Evolutionary conservation across 2,329 filamentous ascomycete genomes (phyloP).

Genomic region (Colletotrichum liaoningense): DNA sequence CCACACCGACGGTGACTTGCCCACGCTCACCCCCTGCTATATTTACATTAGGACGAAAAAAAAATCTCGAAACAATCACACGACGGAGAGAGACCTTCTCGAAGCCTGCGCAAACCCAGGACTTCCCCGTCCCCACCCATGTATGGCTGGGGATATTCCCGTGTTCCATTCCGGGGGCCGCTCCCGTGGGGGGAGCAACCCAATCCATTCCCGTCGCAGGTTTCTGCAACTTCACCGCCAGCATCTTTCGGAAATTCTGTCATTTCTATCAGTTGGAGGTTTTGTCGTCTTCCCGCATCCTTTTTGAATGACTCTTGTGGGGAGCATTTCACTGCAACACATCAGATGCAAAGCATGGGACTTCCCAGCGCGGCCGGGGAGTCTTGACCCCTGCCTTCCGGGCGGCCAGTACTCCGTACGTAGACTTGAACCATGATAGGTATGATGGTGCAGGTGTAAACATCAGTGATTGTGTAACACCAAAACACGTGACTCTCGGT

Average conservation of each 20-base stretch:
- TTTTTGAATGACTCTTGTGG: background rate
- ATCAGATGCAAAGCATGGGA: background rate
- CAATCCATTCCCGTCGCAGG: background rate
- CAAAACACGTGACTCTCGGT: too few species aligned
- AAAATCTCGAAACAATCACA: conserved; percentile 2
- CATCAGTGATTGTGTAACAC: too few species aligned
- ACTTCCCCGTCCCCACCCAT: background rate
- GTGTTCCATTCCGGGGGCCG: background rate
- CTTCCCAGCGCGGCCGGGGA: background rate
- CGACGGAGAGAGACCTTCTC: conserved; percentile 1
- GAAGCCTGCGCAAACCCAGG: conserved; percentile 3
- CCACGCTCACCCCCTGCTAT: background rate
- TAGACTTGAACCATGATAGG: background rate
- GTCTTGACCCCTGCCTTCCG: background rate
- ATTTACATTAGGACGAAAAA: background rate
- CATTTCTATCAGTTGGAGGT: conserved; percentile 6
- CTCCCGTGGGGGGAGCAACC: background rate
- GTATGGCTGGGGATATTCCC: background rate
- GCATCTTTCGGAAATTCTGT: background rate
- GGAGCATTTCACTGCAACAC: background rate
- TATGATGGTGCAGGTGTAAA: too few species aligned
- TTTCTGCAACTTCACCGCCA: background rate
- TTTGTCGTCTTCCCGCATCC: background rate
- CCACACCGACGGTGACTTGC: background rate
- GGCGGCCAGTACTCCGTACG: background rate